Evolutionary conservation across 1,139 yeast genomes (phyloP), one percentile per base, ranked within the genome.

Genomic region (Yamadazyma sp.): DNA sequence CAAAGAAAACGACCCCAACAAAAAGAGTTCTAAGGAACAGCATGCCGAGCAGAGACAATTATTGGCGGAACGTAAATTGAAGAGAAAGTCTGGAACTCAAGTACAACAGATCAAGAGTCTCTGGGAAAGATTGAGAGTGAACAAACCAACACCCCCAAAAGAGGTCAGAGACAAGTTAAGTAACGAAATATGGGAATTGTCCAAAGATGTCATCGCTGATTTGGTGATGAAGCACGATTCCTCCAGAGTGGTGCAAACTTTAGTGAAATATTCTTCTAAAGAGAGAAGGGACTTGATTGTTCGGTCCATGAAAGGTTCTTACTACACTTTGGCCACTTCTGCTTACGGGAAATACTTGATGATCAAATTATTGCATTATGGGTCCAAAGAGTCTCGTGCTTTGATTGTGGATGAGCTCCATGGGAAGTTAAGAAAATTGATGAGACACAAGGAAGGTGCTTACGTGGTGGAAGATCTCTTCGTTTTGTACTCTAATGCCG

Each of bases 381-480:
- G 98, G 7, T 77, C 92, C 14, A 87, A 83, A 56, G 83, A 83
- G 24, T 80, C 91, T 2, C 77, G 96, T 53, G 83, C 80, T 40
- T 55, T 78, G 28, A 86, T 92, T 42, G 76, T 91, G 42, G 76
- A 84, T 56, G 97, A 88, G 64, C 74, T 92, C 47, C 96, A 89
- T 57, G 98, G 98, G 38, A 84, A 84, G 54, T 78, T 88, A 54
- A 75, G 97, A 61, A 91, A 88, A 63, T 74, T 92, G 49, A 89
- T 92, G 94, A 83, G 95, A 73, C 98, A 92, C 65, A 84, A 85
- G 66, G 98, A 92, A 73, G 98, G 98, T 66, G 98, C 98, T n/a
- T 89, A 92, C 56, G 98, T 92, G 30, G 91, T 91, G 48, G 98
- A 92, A 66, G 98, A 92, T 71, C 75, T 89, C 54, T 92, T 75